Base-by-base conservation (phyloP, 306 rosid species). In the Datisca glomerata region DNA sequence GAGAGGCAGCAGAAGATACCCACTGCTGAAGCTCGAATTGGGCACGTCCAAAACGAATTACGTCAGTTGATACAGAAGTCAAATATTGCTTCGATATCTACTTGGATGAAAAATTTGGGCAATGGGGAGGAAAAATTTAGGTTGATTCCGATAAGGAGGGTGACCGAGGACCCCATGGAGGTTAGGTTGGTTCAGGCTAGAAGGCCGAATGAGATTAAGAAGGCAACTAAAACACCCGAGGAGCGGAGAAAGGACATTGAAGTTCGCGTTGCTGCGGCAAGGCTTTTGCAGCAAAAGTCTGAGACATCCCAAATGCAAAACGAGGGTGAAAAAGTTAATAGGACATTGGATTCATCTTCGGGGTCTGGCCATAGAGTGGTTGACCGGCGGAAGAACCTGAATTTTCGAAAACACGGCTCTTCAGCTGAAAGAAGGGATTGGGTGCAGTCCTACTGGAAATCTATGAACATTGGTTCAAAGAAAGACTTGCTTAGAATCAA, bases 121-220 rank as follows among this genome's bases (percentile, higher is more conserved):
- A 75, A 56, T 52, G 96, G 94, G 50, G 94, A 91, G 31, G 94
- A 85, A 41, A 85, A 81, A 58, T 67, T 84, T 45, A 64, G 92
- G 60, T 49, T 85, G 51, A 85, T 84, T 78, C 96, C 98, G 0
- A 57, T 91, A 18, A 62, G 92, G 66, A 70, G 92, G 68, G 68
- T 60, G 18, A n/a, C 71, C 0, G 95, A 91, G 69, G 98, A 91
- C 44, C 98, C 98, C 0, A 78, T 91, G 98, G 98, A 91, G 80
- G 61, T 55, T 37, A 68, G 76, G 72, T 41, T 69, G 66, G 86
- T 78, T 61, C 98, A 69, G 34, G 41, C 86, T 35, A 73, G 82
- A 50, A 65, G 96, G 82, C 94, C 98, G 6, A 91, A 91, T 47
- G 98, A 91, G 76, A 91, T 91, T 29, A 91, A 85, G 68, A 91